These are phyloP conservation scores for Zygoascus bituminiphila DNA, from an alignment of 805 yeast genomes.

Conservation along the genomic window DNA sequence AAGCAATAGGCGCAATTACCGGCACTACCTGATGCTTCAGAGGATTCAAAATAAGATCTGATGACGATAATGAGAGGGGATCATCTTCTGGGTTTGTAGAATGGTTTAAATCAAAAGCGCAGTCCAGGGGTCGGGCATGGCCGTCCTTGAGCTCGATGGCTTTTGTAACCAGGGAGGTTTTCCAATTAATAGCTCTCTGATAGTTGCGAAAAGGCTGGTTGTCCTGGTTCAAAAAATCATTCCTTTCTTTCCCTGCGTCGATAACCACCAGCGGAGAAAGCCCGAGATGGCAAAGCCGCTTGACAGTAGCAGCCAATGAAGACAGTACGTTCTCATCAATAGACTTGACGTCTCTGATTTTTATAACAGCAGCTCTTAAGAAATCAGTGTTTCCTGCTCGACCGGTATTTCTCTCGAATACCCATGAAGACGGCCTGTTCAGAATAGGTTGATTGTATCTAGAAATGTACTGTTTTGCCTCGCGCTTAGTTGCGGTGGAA, in stretches of 20 bases:
- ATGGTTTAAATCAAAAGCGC: conserved; percentile 29
- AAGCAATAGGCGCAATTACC: conserved; percentile 55
- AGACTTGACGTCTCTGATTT: conserved; percentile 34
- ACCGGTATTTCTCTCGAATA: conserved; percentile 17
- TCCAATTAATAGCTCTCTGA: conserved; percentile 18
- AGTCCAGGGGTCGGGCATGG: conserved; percentile 28
- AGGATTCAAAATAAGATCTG: conserved; percentile 36
- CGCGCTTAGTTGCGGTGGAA: conserved; percentile 90
- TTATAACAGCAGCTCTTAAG: conserved; percentile 48
- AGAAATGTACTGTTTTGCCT: conserved; percentile 70
- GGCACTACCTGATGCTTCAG: conserved; percentile 39
- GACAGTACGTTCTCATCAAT: conserved; percentile 21
- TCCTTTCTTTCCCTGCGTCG: conserved; percentile 34
- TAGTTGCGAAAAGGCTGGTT: conserved; percentile 22
- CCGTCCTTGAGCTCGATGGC: conserved; percentile 16
- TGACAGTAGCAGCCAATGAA: conserved; percentile 46
- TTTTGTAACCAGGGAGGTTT: conserved; percentile 13
- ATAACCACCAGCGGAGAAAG: conserved; percentile 63
- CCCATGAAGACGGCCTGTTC: conserved; percentile 17
- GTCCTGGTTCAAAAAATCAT: conserved; percentile 18
- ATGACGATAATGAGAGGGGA: conserved; percentile 23
- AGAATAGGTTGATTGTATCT: conserved; percentile 40
- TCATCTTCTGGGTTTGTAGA: not conserved
- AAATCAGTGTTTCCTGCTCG: not conserved
- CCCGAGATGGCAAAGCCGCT: conserved; percentile 53